These are phyloP conservation scores for Fonsecaea erecta DNA, from an alignment of 2,329 filamentous ascomycete genomes.

Conservation along the genomic window DNA sequence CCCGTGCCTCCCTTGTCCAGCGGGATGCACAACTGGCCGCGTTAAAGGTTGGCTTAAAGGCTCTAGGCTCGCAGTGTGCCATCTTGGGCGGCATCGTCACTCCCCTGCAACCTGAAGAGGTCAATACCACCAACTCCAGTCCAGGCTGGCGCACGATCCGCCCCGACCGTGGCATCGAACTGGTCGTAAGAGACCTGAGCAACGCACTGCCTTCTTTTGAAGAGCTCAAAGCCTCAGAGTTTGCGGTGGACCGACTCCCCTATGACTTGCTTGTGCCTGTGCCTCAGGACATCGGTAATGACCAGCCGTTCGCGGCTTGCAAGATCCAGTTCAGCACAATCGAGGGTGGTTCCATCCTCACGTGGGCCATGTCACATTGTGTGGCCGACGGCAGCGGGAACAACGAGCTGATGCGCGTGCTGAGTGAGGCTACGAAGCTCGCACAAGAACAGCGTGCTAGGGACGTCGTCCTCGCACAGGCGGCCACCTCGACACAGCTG, in stretches of 20 bases:
- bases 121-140: background rate
- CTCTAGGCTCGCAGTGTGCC: conserved; percentile 8
- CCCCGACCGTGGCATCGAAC: conserved; percentile 12
- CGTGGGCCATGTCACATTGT: conserved; percentile 19
- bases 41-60: conserved; percentile 8
- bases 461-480: background rate
- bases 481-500: background rate
- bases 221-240: conserved; percentile 10
- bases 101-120: conserved; percentile 4
- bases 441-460: background rate
- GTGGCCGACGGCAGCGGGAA: conserved; percentile 13
- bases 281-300: conserved; percentile 16
- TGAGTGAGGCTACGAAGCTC: conserved; percentile 10
- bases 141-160: conserved; percentile 15
- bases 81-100: conserved; percentile 8
- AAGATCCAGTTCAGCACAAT: conserved; percentile 18
- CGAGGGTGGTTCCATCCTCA: conserved; percentile 15
- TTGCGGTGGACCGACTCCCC: background rate
- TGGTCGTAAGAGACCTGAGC: conserved; percentile 13
- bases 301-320: conserved; percentile 10
- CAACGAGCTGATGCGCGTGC: conserved; percentile 13
- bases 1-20: conserved; percentile 7
- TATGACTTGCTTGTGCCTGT: conserved; percentile 17
- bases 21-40: conserved; percentile 13
- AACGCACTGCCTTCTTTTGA: conserved; percentile 3